Percentiles rank a stretch among this genome's conserved stretches.
Conservation (phyloP, 768 basidiomycete species). For the Suillus cothurnatus region DNA sequence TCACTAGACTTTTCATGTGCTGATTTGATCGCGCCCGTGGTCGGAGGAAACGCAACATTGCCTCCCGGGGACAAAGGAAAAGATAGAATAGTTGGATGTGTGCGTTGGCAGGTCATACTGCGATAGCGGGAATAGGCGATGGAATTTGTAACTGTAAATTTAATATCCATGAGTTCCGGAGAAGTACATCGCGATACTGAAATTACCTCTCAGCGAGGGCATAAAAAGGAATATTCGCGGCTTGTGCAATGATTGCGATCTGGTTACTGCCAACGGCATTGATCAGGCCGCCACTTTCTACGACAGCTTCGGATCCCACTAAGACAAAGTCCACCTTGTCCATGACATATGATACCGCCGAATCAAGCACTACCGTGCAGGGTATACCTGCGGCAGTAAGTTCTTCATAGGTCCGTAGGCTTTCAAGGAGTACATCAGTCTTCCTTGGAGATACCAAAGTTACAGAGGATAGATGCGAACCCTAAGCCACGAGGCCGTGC, state of each 20-base stretch:
- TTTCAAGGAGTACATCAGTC: slow-evolving; percentile 33
- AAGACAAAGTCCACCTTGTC: slow-evolving; percentile 94
- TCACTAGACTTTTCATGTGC: slow-evolving; percentile 9
- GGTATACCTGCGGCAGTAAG: slow-evolving; percentile 91
- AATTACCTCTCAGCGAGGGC: slow-evolving; percentile 86
- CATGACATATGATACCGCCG: slow-evolving; percentile 97
- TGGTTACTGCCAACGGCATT: slow-evolving; percentile 96
- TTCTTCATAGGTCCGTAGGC: slow-evolving; percentile 88
- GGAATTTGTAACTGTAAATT: slow-evolving; percentile 87
- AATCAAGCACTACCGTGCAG: slow-evolving; percentile 92
- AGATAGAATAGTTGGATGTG: slow-evolving; percentile 71
- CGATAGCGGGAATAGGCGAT: slow-evolving; percentile 91
- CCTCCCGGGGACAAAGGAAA: slow-evolving; percentile 49
- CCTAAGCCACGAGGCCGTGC: slow-evolving; percentile 87
- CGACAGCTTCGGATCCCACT: slow-evolving; percentile 97
- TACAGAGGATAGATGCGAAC: slow-evolving; percentile 46
- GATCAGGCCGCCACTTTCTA: slow-evolving; percentile 91
- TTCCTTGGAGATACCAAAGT: slow-evolving; percentile 13
- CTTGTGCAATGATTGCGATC: slow-evolving; percentile 94
- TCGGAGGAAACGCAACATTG: slow-evolving; percentile 8
- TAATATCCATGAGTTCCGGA: slow-evolving; percentile 24
- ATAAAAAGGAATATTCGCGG: slow-evolving; percentile 94
- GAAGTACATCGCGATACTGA: slow-evolving; percentile 23
- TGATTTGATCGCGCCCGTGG: slow-evolving; percentile 7
- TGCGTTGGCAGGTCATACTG: slow-evolving; percentile 88